Evolutionary conservation across 139 green algal species (phyloP).

Genomic region (Zygnema cylindricum): DNA sequence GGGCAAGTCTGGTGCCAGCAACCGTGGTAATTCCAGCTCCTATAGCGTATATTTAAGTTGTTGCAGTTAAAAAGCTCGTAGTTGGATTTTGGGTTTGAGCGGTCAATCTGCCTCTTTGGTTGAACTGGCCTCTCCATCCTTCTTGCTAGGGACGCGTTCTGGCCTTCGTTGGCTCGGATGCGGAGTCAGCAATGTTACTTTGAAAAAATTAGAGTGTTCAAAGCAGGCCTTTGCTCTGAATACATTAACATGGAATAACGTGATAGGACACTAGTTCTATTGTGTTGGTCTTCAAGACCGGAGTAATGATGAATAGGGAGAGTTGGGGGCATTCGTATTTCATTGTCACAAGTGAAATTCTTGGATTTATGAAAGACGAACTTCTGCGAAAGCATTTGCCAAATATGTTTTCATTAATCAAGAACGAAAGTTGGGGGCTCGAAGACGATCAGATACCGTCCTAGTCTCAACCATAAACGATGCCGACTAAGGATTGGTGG

Average conservation of each 20-base stretch:
- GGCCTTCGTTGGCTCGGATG: slow-evolving; percentile 84
- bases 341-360: slow-evolving; percentile 99
- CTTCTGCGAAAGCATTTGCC: slow-evolving; percentile 98
- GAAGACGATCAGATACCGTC: slow-evolving; percentile 99
- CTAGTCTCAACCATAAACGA: slow-evolving; percentile 99
- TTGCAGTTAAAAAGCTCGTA: slow-evolving; percentile 77
- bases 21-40: slow-evolving; percentile 55
- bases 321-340: slow-evolving; percentile 99
- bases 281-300: slow-evolving; percentile 93
- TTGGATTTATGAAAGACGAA: slow-evolving; percentile 99
- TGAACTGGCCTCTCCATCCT: slow-evolving; percentile 76
- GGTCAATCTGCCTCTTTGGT: slow-evolving; percentile 82
- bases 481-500: slow-evolving; percentile 97
- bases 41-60: slow-evolving; percentile 92
- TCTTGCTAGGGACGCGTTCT: slow-evolving; percentile 86
- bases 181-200: slow-evolving; percentile 89
- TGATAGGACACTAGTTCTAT: slow-evolving; percentile 97
- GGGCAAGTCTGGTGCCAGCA: too few species aligned
- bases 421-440: slow-evolving; percentile 99
- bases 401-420: slow-evolving; percentile 99
- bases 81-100: slow-evolving; percentile 79
- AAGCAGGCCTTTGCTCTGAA: slow-evolving; percentile 93
- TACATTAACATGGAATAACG: slow-evolving; percentile 99
- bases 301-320: slow-evolving; percentile 99
- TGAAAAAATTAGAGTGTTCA: slow-evolving; percentile 99